Base-by-base conservation (phyloP, 139 green algal genomes). In the Nannochloris sp. region DNA sequence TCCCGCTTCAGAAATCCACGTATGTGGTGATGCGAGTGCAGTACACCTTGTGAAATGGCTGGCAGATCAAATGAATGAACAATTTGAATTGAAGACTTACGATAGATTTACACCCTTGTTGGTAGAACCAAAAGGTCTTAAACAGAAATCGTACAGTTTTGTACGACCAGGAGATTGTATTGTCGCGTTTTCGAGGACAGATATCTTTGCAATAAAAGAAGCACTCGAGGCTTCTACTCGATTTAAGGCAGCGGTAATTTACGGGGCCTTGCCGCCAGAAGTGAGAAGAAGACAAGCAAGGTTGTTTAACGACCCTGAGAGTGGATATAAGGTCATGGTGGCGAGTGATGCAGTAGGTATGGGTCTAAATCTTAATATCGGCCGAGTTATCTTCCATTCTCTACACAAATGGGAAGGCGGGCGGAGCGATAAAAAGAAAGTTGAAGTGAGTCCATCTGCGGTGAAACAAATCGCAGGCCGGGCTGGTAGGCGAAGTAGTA, bases 361-460 rank as follows among this genome's bases (percentile, higher is more conserved):
- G 90, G 93, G 93, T 3, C 75, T 99, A 32, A 99, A 98, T 77
- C 84, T 99, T 42, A 96, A 94, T 80, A 96, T 99, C 32, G 61
- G 81, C 3, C 78, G 92, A 27, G 74, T 97, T 39, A 80, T 97
- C 38, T 97, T 98, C 69, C 81, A 81, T 58, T 77, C 72, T 2
- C 51, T 96, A 44, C 33, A 70, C 32, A 97, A 97, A 64, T 87
- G 78, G 47, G 79, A 92, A 54, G 87, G 87, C 32, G 24, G 34
- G 33, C 34, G 14, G 24, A 53, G 60, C 29, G 24, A 39, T 23
- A 57, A 14, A 15, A 25, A 27, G 39, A 29, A 29, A 10, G 58
- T 58, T 56, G 65, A 65, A 4, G 58, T 81, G 24, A 67, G 36
- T 23, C 35, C 54, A 29, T 65, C 54, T 25, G 53, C 61, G 64